Base-by-base conservation (phyloP, 2,329 filamentous ascomycete species). In the Leptographium procerum region DNA sequence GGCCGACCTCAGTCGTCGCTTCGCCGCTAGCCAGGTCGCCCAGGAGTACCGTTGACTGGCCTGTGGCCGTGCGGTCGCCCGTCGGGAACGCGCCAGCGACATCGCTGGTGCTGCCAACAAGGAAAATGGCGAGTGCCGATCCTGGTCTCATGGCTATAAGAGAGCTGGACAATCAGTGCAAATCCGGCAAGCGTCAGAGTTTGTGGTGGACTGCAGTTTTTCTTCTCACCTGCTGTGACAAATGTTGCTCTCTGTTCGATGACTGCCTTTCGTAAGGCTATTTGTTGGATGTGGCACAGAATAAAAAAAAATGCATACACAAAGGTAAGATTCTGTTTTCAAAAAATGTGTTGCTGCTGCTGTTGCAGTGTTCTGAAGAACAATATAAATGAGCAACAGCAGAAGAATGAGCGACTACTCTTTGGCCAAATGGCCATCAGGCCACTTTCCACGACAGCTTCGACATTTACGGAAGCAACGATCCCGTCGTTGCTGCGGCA, bases 1-100 rank as follows among this genome's bases (percentile, higher is more conserved):
- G 56, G n/a, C 72, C 74, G 1, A 69, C 68, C 3, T 63, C 57
- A 2, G 70, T 70, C 22, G 73, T 69, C n/a, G 70, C 61, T 13
- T 60, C 63, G 56, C 66, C 63, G 0, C 58, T 66, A 24, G 63
- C 60, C 11, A 77, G 70, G 59, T 77, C 75, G 16, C 74, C 75
- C 13, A 77, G 64, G 7, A 64, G 58, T 4, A 33, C 22, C 8
- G 55, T 61, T 5, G 63, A 61, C 43, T n/a, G 36, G 26, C 16
- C 53, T 22, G 5, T 24, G 45, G 31, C 16, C 24, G 5, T 51
- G 45, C 11, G 11, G 13, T 19, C 4, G 26, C 48, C 28, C 7
- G 48, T 29, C 26, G 28, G 16, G 16, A 22, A 31, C 29, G 50
- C 28, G 22, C 10, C 28, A n/a, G 28, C 28, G 33, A 19, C n/a